Evolutionary conservation across 2,329 filamentous ascomycete species (phyloP), one percentile per base, ranked within the genome.

Genomic region (Akanthomyces lecanii): DNA sequence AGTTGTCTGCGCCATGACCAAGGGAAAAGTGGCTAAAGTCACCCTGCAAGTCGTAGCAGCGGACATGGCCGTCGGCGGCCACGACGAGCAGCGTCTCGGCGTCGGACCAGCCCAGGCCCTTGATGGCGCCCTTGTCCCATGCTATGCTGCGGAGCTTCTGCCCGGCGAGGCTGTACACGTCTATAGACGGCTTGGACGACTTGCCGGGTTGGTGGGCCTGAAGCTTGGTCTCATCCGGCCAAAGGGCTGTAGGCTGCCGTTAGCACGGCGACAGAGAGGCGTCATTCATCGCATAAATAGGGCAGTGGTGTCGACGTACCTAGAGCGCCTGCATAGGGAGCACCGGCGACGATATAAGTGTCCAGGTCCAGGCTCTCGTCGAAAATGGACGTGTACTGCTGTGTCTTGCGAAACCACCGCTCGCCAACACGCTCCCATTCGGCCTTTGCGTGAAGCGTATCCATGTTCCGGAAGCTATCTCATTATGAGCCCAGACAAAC

Each of bases 371-470:
- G 82, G 73, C 97, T 92, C 73, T 90, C 86, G 77, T 97, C 92
- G 75, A 98, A 99, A 67, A 98, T 85, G 68, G 88, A 90, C 65
- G 92, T 93, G 81, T 98, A 99, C 65, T 97, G 86, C 76, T 94
- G 90, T 63, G 91, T 88, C 80, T 96, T 97, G 75, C 94, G 91
- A 80, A 98, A 99, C 82, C 96, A 98, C 71, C 87, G 89, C 77
- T 96, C 90, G 73, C 92, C 95, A 68, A 98, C 87, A 76, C 86
- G 90, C 81, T 97, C 92, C 95, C 95, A 99, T 76, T 94, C 91
- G 71, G 91, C 90, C 70, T 91, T 91, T 71, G 93, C 83, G 76
- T 85, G 82, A 71, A 82, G 77, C 67, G 78, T 76, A 70, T 86
- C 84, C 84, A 87, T 86, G 56, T 66, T 66, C 38, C 25, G 16